Percentiles rank a stretch among this genome's conserved stretches.
These are phyloP conservation scores for Xylaria scruposa DNA, from an alignment of 495 filamentous ascomycete genomes.

Conservation along the genomic window DNA sequence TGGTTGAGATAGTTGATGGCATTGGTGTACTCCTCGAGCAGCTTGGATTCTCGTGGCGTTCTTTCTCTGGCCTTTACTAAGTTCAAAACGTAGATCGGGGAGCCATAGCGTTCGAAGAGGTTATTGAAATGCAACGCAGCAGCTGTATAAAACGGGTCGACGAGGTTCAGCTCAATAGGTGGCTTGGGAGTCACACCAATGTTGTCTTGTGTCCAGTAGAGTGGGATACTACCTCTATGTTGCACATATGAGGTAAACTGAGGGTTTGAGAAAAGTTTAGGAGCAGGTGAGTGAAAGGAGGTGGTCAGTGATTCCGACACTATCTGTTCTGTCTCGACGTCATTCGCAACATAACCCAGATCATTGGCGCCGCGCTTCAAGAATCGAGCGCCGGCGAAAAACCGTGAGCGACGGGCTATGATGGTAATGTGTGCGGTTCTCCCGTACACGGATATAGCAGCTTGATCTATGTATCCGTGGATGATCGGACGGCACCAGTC, in stretches of 20 bases:
- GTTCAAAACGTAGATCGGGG: slow-evolving; percentile 91
- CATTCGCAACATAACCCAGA: slow-evolving; percentile 94
- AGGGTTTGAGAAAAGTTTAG: slow-evolving; percentile 83
- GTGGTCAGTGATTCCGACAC: slow-evolving; percentile 92
- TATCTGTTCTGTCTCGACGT: slow-evolving; percentile 99
- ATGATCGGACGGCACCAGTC: slow-evolving; percentile 98
- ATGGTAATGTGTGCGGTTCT: slow-evolving; percentile 88
- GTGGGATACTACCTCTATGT: slow-evolving; percentile 93
- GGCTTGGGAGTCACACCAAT: slow-evolving; percentile 95
- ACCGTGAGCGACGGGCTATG: slow-evolving; percentile 89
- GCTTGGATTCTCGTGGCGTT: slow-evolving; percentile 89
- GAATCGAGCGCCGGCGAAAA: slow-evolving; percentile 93
- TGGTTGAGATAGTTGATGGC: slow-evolving; percentile 94
- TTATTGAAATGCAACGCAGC: slow-evolving; percentile 97
- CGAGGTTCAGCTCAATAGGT: slow-evolving; percentile 89
- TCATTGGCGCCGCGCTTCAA: slow-evolving; percentile 96
- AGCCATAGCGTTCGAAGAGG: slow-evolving; percentile 91
- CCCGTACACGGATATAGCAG: slow-evolving; percentile 82
- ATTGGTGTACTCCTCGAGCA: slow-evolving; percentile 85
- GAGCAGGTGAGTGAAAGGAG: slow-evolving; percentile 92
- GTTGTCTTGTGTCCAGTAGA: slow-evolving; percentile 98
- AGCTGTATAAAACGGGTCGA: slow-evolving; percentile 96
- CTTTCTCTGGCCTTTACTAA: slow-evolving; percentile 90
- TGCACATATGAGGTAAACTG: slow-evolving; percentile 96
- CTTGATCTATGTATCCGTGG: slow-evolving; percentile 94